phyloP scores from a whole-genome alignment of 257 asterid genomes.

The Solanum chiquidenum region DNA sequence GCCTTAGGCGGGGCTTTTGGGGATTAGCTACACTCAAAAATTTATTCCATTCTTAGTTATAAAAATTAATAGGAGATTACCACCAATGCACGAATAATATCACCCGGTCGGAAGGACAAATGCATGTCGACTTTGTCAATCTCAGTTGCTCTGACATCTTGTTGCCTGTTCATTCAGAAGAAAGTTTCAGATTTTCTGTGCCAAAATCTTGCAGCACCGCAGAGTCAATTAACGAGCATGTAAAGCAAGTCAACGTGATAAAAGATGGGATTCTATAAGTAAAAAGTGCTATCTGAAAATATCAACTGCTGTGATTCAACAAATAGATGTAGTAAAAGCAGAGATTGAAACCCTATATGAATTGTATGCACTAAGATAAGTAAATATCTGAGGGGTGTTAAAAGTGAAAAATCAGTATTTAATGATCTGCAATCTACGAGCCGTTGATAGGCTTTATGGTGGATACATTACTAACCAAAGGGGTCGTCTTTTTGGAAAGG shows the following conservation, averaged over 20 bases:
- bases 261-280: background rate
- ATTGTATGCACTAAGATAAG: background rate
- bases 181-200: background rate
- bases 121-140: constrained; percentile 96
- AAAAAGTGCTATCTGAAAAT: background rate
- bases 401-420: background rate
- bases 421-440: background rate
- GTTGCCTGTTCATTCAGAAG: constrained; percentile 54
- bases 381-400: background rate
- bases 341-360: background rate
- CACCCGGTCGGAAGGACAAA: constrained; percentile 76
- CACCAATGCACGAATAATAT: constrained; percentile 74
- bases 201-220: background rate
- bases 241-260: background rate
- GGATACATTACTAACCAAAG: background rate
- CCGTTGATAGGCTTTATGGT: background rate
- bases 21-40: background rate
- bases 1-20: background rate
- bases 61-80: constrained; percentile 39
- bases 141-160: constrained; percentile 96
- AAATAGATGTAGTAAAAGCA: background rate
- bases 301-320: background rate
- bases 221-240: background rate
- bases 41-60: background rate
- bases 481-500: background rate